Evolutionary conservation across 768 basidiomycete species (phyloP).

Genomic region (Lentinus tigrinus): DNA sequence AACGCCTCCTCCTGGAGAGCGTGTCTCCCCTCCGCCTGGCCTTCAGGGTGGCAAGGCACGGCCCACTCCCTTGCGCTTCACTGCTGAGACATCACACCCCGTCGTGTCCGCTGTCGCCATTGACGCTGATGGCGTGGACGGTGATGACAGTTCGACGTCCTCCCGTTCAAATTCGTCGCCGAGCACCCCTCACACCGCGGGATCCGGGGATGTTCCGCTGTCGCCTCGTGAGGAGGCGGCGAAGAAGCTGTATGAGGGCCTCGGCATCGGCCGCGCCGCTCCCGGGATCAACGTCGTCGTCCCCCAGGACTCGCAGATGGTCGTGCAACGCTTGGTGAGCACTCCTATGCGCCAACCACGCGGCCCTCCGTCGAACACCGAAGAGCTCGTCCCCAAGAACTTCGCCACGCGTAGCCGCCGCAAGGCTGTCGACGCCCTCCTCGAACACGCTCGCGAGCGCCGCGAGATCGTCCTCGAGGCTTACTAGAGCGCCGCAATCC

Average conservation of each 20-base stretch:
- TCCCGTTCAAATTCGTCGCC: slow-evolving; percentile 61
- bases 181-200: slow-evolving; percentile 70
- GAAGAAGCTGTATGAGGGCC: slow-evolving; percentile 86
- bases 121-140: slow-evolving; percentile 46
- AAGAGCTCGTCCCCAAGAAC: slow-evolving; percentile 86
- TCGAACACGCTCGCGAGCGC: slow-evolving; percentile 81
- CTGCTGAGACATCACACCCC: slow-evolving; percentile 39
- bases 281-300: slow-evolving; percentile 39
- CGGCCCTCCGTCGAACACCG: slow-evolving; percentile 83
- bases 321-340: slow-evolving; percentile 52
- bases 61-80: slow-evolving; percentile 57
- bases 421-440: slow-evolving; percentile 79
- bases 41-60: slow-evolving; percentile 38
- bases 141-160: slow-evolving; percentile 54
- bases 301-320: slow-evolving; percentile 37
- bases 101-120: slow-evolving; percentile 49
- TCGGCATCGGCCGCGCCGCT: slow-evolving; percentile 76
- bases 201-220: slow-evolving; percentile 51
- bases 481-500: slow-evolving; percentile 41
- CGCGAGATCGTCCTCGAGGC: slow-evolving; percentile 67
- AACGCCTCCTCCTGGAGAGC: slow-evolving; percentile 69
- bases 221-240: slow-evolving; percentile 85
- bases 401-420: slow-evolving; percentile 85
- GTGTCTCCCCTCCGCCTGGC: slow-evolving; percentile 50
- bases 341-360: slow-evolving; percentile 83